Percentiles rank a stretch among this genome's conserved stretches.
phyloP scores from a whole-genome alignment of 164 flowering plant species.

The Chimonanthus praecox region DNA sequence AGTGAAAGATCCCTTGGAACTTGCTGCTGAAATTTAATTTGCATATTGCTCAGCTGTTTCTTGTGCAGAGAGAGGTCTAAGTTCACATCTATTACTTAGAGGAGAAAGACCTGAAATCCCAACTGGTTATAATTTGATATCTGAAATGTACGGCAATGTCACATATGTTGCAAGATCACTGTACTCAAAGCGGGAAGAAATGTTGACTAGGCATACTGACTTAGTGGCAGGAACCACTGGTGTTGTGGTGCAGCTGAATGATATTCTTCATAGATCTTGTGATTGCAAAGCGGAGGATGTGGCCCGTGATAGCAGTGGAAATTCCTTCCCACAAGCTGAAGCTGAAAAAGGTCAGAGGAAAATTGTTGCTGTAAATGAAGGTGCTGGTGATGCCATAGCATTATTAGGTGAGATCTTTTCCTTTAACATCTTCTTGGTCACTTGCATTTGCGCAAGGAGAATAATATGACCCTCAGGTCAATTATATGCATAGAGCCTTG shows the following conservation, averaged over 20 bases:
- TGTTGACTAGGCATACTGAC: constrained; percentile 62
- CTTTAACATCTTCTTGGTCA: not conserved
- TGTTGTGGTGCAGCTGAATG: constrained; percentile 40
- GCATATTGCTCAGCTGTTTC: constrained; percentile 62
- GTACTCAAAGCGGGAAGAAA: constrained; percentile 72
- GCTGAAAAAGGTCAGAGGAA: constrained; percentile 27
- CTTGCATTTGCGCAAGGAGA: not conserved
- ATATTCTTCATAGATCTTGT: constrained; percentile 33
- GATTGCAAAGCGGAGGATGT: constrained; percentile 9
- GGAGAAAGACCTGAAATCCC: constrained; percentile 82
- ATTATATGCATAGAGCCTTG: not conserved
- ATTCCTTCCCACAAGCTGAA: not conserved
- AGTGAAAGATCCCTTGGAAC: not conserved
- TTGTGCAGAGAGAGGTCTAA: constrained; percentile 87
- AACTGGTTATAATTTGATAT: constrained; percentile 81
- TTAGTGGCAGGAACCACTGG: constrained; percentile 56
- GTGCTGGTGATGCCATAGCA: constrained; percentile 78
- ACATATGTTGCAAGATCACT: constrained; percentile 67
- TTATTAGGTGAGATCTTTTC: constrained; percentile 45
- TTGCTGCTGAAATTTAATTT: constrained; percentile 12
- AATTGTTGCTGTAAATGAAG: constrained; percentile 73
- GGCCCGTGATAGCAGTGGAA: constrained; percentile 11
- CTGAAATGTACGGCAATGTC: constrained; percentile 67
- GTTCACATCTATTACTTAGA: constrained; percentile 83
- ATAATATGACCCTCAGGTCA: not conserved